Percentiles rank a stretch among this genome's conserved stretches.
Evolutionary conservation across 2,329 filamentous ascomycete species (phyloP).

Genomic region (Alternaria panax): DNA sequence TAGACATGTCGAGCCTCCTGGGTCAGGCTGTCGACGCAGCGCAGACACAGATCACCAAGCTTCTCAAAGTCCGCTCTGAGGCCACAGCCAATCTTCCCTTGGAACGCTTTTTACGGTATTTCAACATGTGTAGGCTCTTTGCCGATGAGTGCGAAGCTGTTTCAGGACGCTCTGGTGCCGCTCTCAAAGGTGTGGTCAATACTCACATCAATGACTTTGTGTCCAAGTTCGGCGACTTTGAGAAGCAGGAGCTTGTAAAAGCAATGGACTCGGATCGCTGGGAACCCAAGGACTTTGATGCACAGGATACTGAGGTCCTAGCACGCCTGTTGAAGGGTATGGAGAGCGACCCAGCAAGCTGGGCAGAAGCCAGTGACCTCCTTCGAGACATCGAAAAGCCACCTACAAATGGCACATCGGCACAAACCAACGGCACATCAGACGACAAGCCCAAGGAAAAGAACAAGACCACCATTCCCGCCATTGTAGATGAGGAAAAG

Average conservation of each 20-base stretch:
- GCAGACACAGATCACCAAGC: conserved; percentile 74
- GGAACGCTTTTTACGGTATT: conserved; percentile 78
- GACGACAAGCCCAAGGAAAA: conserved; percentile 43
- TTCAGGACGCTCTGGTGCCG: conserved; percentile 77
- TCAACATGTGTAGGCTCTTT: conserved; percentile 81
- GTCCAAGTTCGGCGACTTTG: conserved; percentile 71
- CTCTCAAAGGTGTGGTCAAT: conserved; percentile 81
- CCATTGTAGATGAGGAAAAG: conserved; percentile 81
- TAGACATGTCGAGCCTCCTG: conserved; percentile 79
- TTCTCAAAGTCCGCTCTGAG: conserved; percentile 78
- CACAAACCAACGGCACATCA: conserved; percentile 41
- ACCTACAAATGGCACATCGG: conserved; percentile 32
- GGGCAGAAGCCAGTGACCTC: conserved; percentile 65
- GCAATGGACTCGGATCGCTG: conserved; percentile 83
- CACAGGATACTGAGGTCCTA: conserved; percentile 67
- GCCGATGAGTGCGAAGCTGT: conserved; percentile 87
- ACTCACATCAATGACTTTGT: conserved; percentile 84
- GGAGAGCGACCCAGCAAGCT: conserved; percentile 72
- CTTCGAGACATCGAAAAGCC: conserved; percentile 31
- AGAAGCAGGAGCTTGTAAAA: conserved; percentile 77
- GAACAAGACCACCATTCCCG: conserved; percentile 61
- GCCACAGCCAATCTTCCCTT: conserved; percentile 73
- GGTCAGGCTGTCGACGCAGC: conserved; percentile 82
- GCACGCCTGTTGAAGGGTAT: conserved; percentile 72
- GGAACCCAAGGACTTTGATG: conserved; percentile 77